Base-by-base conservation (phyloP, 169 alveolate genomes). In the Cytauxzoon felis region DNA sequence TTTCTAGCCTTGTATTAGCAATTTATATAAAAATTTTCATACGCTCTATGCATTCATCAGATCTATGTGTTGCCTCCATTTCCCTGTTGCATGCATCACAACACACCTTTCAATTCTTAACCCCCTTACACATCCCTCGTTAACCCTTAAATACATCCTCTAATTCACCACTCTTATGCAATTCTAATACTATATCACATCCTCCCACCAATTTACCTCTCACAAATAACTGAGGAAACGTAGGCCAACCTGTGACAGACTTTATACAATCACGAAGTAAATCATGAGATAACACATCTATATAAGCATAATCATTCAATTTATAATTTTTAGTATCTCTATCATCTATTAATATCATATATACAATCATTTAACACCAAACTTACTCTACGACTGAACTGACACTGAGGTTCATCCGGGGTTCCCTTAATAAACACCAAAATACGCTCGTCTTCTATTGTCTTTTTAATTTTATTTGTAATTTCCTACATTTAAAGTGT, bases 121-220 rank as follows among this genome's bases (percentile, higher is more conserved):
- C n/a, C n/a, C n/a, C n/a, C n/a, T n/a, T n/a, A n/a, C n/a, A n/a
- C n/a, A n/a, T n/a, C n/a, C n/a, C n/a, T n/a, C n/a, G n/a, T n/a
- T n/a, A n/a, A 5, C 43, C 54, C 4, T 57, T 57, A 21, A 93
- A 60, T 16, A 93, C 45, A 33, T 87, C 87, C 54, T 87, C 87
- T n/a, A 93, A 79, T 32, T 88, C 45, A 5, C 93, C 95, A 30
- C 83, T 88, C 49, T 76, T 83, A 66, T 94, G 96, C 92, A 94
- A 88, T 47, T 89, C 94, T 30, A 78, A 76, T 40, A 92, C 47
- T 51, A 92, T 88, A 75, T 94, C 98, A 66, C 92, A 87, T 8
- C 97, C 97, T 13, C 98, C 97, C 26, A 94, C 34, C 4, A 80
- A 32, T 21, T 52, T 26, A 0, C 84, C 89, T 3, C 60, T 60